Conservation (phyloP, 2,329 filamentous ascomycete species). For the Helotiales sp. region DNA sequence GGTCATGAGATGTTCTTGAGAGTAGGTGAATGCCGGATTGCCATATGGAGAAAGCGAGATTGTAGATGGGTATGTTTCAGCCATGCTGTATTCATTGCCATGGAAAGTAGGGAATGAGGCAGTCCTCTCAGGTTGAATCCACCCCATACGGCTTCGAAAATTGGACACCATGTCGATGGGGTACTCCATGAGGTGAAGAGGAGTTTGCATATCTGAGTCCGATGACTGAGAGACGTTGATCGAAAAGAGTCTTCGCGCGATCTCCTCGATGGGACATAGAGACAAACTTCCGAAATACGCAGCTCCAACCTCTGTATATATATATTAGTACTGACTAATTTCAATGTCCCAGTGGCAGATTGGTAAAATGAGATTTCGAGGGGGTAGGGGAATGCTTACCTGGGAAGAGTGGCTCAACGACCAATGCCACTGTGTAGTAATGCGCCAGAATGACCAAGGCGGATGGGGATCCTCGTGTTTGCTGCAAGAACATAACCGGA, state of each 20-base stretch:
- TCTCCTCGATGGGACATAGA: conserved; percentile 82
- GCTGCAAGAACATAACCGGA: conserved; percentile 81
- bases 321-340: background rate
- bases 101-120: conserved; percentile 66
- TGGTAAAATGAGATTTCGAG: background rate
- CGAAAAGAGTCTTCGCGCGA: conserved; percentile 74
- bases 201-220: conserved; percentile 63
- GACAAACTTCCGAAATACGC: conserved; percentile 86
- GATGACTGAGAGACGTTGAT: conserved; percentile 65
- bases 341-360: background rate
- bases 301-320: conserved; percentile 77
- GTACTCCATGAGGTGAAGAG: conserved; percentile 72
- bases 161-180: conserved; percentile 71
- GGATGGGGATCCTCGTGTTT: conserved; percentile 74
- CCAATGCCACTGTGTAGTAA: conserved; percentile 86
- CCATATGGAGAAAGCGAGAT: conserved; percentile 58
- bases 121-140: conserved; percentile 63
- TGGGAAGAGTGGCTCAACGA: conserved; percentile 89
- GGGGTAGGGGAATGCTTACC: background rate
- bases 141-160: conserved; percentile 73
- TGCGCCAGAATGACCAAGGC: conserved; percentile 86
- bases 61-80: conserved; percentile 50
- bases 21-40: conserved; percentile 66
- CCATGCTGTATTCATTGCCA: conserved; percentile 58
- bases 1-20: conserved; percentile 64